phyloP scores from a whole-genome alignment of 495 filamentous ascomycete species.

The Parathielavia hyrcaniae region DNA sequence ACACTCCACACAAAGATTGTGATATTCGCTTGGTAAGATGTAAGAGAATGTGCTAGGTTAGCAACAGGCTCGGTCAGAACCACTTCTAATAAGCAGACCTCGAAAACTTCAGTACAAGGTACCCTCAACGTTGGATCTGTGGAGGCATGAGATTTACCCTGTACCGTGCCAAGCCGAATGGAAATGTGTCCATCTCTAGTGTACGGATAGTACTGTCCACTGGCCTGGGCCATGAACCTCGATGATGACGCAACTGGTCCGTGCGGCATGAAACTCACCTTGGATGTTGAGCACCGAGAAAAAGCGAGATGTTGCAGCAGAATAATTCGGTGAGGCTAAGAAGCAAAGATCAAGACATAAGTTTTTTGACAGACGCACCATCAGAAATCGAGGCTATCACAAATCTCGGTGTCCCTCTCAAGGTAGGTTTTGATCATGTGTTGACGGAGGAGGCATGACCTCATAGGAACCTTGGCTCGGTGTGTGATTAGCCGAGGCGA shows the following conservation, averaged over 20 bases:
- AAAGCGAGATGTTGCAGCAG: background rate
- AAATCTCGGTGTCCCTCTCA: background rate
- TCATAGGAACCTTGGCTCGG: constrained; percentile 7
- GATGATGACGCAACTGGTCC: constrained; percentile 22
- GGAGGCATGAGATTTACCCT: background rate
- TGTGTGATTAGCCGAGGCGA: background rate
- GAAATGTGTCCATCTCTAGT: constrained; percentile 16
- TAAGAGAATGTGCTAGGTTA: background rate
- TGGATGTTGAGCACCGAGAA: background rate
- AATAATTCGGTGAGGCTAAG: background rate
- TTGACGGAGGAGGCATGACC: constrained; percentile 5
- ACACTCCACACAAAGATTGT: too few species aligned
- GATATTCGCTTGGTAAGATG: too few species aligned
- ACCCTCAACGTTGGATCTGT: background rate
- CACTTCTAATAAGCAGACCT: background rate
- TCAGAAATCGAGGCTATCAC: constrained; percentile 19
- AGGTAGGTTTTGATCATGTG: background rate
- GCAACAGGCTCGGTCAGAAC: background rate
- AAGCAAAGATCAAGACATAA: too few species aligned
- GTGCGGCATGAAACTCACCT: background rate
- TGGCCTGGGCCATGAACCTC: background rate
- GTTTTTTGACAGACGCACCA: too few species aligned
- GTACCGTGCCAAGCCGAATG: constrained; percentile 6
- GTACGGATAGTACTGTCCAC: too few species aligned
- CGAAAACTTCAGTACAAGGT: background rate